A percentile compares a stretch with the other conserved stretches of the same genome.
phyloP scores from a whole-genome alignment of 306 rosid genomes.

The Vicia villosa region DNA sequence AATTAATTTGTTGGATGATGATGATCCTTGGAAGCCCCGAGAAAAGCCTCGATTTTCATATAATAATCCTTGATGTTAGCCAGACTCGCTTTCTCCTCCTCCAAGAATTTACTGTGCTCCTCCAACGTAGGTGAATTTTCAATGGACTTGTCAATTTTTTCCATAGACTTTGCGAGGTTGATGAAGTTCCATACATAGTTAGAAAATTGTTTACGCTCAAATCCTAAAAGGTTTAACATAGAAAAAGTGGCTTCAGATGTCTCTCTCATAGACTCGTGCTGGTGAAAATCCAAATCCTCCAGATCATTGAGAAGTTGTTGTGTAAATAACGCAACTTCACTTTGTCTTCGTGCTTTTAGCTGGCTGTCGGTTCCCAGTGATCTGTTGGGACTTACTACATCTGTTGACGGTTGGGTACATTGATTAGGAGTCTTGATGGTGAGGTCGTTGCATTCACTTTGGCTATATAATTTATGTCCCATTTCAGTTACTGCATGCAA shows the following conservation, averaged over 20 bases:
- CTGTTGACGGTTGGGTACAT: conserved; percentile 4
- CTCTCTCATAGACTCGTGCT: conserved; percentile 35
- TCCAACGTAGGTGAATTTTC: conserved; percentile 30
- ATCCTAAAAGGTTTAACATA: background rate
- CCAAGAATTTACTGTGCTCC: conserved; percentile 8
- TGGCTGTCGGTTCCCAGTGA: conserved; percentile 19
- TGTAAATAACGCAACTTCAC: background rate
- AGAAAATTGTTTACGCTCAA: conserved; percentile 34
- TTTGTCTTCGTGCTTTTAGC: conserved; percentile 21
- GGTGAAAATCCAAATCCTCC: conserved; percentile 27
- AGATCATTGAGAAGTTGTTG: conserved; percentile 35
- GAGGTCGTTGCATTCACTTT: conserved; percentile 15
- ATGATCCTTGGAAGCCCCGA: conserved; percentile 21
- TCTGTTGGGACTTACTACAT: background rate
- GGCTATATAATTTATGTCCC: conserved; percentile 22
- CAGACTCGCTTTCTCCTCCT: conserved; percentile 35
- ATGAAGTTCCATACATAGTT: conserved; percentile 40
- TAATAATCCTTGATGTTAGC: conserved; percentile 1
- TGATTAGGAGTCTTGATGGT: background rate
- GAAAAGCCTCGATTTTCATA: conserved; percentile 26
- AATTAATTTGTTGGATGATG: too few species aligned
- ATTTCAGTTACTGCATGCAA: conserved; percentile 72
- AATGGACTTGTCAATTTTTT: conserved; percentile 27
- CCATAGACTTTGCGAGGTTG: conserved; percentile 15
- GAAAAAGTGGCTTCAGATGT: conserved; percentile 36